Base-by-base conservation (phyloP, 2,329 filamentous ascomycete species). In the Hypoxylon sp. region DNA sequence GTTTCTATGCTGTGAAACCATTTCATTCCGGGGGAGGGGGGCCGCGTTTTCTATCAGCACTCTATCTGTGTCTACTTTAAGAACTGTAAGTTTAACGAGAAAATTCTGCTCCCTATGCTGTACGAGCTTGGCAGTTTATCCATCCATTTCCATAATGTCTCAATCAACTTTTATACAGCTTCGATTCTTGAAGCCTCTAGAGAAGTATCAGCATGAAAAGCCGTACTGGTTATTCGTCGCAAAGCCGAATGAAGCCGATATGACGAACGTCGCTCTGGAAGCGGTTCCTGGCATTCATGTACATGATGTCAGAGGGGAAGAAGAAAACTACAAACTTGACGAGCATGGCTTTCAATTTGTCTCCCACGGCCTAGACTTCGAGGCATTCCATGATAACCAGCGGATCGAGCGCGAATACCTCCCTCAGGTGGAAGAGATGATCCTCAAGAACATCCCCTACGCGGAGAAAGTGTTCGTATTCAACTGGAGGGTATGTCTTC, bases 231-330 rank as follows among this genome's bases (percentile, higher is more conserved):
- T 44, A 13, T 44, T 44, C 20, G 40, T 44, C 20, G 40, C 17
- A 22, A 44, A 44, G 40, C 40, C 40, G 17, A 17, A 44, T 22
- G 40, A 17, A 44, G 40, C 11, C 17, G 40, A 44, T 44, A n/a
- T 44, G 40, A 44, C 40, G 17, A 44, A 44, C 11, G 40, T 44
- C 17, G 22, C 6, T 11, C 40, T 44, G 40, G 40, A 44, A 44
- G 17, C 40, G 11, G 17, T 44, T 44, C 22, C 40, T 11, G 40
- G 40, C 7, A 44, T 44, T 22, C 40, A 17, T n/a, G 11, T 44
- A 44, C 40, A 44, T 22, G 40, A 44, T 44, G 40, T 44, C 13
- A 44, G 40, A 44, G 40, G 40, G 17, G 40, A 44, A 44, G 40
- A 44, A 44, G 7, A 11, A 20, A 44, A 44, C 40, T 44, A 44